phyloP scores from a whole-genome alignment of 805 yeast genomes.

The Suhomyces sp. region DNA sequence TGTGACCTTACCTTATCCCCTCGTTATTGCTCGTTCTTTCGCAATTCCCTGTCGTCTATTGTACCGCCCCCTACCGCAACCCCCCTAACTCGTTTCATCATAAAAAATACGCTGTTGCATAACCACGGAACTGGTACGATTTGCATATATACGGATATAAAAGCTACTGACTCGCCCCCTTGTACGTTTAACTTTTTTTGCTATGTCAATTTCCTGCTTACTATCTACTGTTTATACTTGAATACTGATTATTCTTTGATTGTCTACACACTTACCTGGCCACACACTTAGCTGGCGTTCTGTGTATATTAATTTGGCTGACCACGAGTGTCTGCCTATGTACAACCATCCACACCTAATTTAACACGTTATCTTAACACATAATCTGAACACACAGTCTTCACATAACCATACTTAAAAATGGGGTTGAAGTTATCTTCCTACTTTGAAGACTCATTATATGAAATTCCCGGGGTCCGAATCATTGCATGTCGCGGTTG shows the following conservation, averaged over 20 bases:
- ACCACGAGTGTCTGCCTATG: background rate
- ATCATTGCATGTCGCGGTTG: conserved; percentile 41
- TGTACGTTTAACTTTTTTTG: background rate
- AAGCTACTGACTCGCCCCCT: background rate
- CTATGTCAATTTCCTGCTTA: background rate
- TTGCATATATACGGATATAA: background rate
- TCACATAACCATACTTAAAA: background rate
- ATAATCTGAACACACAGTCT: background rate
- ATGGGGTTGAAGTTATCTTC: conserved; percentile 43
- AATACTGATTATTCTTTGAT: background rate
- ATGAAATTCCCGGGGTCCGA: conserved; percentile 35
- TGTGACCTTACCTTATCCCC: background rate
- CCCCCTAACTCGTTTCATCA: background rate
- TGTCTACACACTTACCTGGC: background rate
- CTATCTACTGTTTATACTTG: background rate
- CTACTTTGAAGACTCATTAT: conserved; percentile 35
- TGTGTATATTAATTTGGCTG: background rate
- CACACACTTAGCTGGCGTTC: background rate
- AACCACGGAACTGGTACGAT: background rate
- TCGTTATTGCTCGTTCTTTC: background rate
- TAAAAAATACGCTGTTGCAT: background rate
- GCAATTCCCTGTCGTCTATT: background rate
- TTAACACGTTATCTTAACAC: background rate
- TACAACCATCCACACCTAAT: background rate
- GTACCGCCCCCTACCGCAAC: background rate